Evolutionary conservation across 148 eudicot species (phyloP).

Genomic region (Tetragonia tetragonoides): DNA sequence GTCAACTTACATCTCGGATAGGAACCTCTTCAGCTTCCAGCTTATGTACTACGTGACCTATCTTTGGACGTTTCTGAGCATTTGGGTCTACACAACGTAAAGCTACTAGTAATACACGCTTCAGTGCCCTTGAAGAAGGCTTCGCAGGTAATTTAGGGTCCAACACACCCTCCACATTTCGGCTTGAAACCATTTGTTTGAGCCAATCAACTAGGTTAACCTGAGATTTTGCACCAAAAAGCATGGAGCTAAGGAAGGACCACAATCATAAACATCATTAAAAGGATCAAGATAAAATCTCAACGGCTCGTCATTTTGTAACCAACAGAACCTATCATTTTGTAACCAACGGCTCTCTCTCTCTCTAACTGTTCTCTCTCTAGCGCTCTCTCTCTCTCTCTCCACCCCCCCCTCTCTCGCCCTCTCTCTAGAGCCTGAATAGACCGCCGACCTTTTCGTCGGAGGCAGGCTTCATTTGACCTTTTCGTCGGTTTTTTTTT

Average conservation of each 20-base stretch:
- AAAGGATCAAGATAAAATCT: background rate
- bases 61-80: slow-evolving; percentile 84
- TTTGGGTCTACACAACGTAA: slow-evolving; percentile 90
- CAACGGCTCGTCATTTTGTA: background rate
- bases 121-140: slow-evolving; percentile 83
- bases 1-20: slow-evolving; percentile 65
- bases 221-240: slow-evolving; percentile 31
- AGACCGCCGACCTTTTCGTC: too few relatives aligned
- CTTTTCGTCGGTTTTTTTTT: too few relatives aligned
- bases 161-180: slow-evolving; percentile 70
- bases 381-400: too few relatives aligned
- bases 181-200: slow-evolving; percentile 69
- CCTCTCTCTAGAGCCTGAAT: too few relatives aligned
- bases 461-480: too few relatives aligned
- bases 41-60: slow-evolving; percentile 92
- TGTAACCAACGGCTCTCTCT: too few relatives aligned
- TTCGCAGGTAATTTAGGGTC: slow-evolving; percentile 76
- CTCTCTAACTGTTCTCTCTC: too few relatives aligned
- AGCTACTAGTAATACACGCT: slow-evolving; percentile 73
- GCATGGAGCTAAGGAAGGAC: slow-evolving; percentile 1
- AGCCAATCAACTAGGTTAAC: slow-evolving; percentile 92
- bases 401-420: too few relatives aligned
- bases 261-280: background rate
- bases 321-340: background rate
- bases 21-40: slow-evolving; percentile 81